A percentile compares a stretch with the other conserved stretches of the same genome.
Evolutionary conservation across 257 asterid genomes (phyloP).

Genomic region (Solanum pinnatisectum): DNA sequence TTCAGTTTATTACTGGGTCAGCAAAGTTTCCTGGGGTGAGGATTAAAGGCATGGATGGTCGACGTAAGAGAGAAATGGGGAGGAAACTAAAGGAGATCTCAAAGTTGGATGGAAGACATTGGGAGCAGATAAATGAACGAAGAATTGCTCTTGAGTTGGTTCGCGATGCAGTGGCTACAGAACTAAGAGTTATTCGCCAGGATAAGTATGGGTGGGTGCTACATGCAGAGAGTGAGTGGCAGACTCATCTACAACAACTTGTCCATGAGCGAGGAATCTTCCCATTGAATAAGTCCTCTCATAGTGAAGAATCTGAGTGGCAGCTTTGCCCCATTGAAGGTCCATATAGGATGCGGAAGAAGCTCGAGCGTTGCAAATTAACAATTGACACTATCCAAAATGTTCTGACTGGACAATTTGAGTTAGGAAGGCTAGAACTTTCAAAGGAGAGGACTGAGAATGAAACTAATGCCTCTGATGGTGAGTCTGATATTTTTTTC

Average conservation of each 20-base stretch:
- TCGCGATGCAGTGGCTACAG: slow-evolving; percentile 94
- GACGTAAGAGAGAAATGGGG: slow-evolving; percentile 83
- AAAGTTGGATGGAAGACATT: slow-evolving; percentile 66
- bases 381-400: slow-evolving; percentile 68
- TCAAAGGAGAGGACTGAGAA: slow-evolving; percentile 59
- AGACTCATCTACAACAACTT: slow-evolving; percentile 87
- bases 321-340: slow-evolving; percentile 99
- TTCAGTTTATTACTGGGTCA: slow-evolving; percentile 80
- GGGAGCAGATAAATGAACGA: slow-evolving; percentile 96
- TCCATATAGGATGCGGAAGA: slow-evolving; percentile 95
- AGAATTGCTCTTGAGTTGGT: slow-evolving; percentile 90
- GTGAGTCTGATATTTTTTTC: slow-evolving; percentile 44
- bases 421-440: slow-evolving; percentile 51
- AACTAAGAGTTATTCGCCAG: slow-evolving; percentile 92
- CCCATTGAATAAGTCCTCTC: slow-evolving; percentile 50
- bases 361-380: slow-evolving; percentile 73
- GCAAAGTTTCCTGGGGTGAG: slow-evolving; percentile 92
- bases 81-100: slow-evolving; percentile 62
- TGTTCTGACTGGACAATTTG: slow-evolving; percentile 56
- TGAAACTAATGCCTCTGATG: slow-evolving; percentile 41
- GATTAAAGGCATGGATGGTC: slow-evolving; percentile 89
- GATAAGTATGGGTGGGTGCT: slow-evolving; percentile 99
- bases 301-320: slow-evolving; percentile 69
- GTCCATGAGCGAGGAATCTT: slow-evolving; percentile 95
- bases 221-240: slow-evolving; percentile 99